phyloP scores from a whole-genome alignment of 768 basidiomycete genomes.

The Russula abietina region DNA sequence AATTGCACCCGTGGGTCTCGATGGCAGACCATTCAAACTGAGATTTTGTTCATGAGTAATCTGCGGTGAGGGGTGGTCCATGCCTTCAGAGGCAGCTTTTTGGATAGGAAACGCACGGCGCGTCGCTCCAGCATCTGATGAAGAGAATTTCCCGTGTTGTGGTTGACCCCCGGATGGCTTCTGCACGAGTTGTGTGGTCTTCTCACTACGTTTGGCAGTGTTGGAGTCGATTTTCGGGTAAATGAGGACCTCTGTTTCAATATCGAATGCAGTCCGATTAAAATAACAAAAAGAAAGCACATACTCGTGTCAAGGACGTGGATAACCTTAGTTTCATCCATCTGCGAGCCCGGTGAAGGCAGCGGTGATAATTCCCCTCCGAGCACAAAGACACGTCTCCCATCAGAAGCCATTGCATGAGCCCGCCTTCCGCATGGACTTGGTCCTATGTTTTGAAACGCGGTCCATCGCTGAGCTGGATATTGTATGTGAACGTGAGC shows the following conservation, averaged over 20 bases:
- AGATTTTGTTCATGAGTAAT: constrained; percentile 10
- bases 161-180: constrained; percentile 38
- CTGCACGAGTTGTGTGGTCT: constrained; percentile 31
- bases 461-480: constrained; percentile 95
- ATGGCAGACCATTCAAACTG: constrained; percentile 34
- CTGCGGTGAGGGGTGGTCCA: constrained; percentile 22
- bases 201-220: constrained; percentile 36
- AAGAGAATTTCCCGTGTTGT: constrained; percentile 34
- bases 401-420: constrained; percentile 94
- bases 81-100: constrained; percentile 22
- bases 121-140: constrained; percentile 31
- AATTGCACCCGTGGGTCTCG: constrained; percentile 33
- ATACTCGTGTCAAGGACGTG: constrained; percentile 92
- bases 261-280: neutral
- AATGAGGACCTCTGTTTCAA: constrained; percentile 73
- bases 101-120: constrained; percentile 55
- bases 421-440: constrained; percentile 87
- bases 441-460: constrained; percentile 99
- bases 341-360: constrained; percentile 54
- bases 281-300: constrained; percentile 32
- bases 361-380: constrained; percentile 93
- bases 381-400: constrained; percentile 82
- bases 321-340: constrained; percentile 73
- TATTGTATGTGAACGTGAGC: neutral
- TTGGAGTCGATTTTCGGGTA: constrained; percentile 60